Base-by-base conservation (phyloP, 352 stramenopile species). In the Phytophthora tubulina region DNA sequence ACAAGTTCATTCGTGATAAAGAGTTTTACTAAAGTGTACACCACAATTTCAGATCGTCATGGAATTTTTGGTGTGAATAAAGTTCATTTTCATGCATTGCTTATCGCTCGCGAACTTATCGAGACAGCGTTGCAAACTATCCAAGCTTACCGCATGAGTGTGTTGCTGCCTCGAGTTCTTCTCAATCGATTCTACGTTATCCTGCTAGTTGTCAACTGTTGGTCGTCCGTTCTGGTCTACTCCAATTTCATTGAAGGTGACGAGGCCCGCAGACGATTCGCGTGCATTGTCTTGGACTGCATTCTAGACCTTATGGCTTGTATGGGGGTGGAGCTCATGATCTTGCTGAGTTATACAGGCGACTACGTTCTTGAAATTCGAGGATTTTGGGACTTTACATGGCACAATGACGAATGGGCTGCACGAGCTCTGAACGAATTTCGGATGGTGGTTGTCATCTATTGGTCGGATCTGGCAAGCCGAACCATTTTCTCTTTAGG, bases 161-260 rank as follows among this genome's bases (percentile, higher is more conserved):
- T 13, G 17, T 33, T 72, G 10, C 50, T 78, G 1, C 53, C 71
- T 15, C 42, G 62, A n/a, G 44, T 56, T 0, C 63, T 68, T 32
- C 67, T 84, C 32, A 78, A 84, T 21, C 49, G 58, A 4, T 67
- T 81, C n/a, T 76, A 76, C 35, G 73, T 75, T 1, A 30, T 56
- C 3, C 17, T 83, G 15, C 35, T 83, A 2, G 58, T 68, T 6
- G 4, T 60, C 6, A 78, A 78, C 15, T 78, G 60, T 45, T 78
- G 60, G 65, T 53, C 57, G 3, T 58, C 62, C 6, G 48, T 56
- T 6, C n/a, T 75, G 7, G 31, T 73, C 0, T 54, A 63, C 58
- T 58, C 56, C 0, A 6, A 14, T 6, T 52, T 70, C 1, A 49
- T 66, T 6, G 62, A 42, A 13, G 52, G 38, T 27, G 36, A 72